Conservation (phyloP, 2,329 filamentous ascomycete species). For the Epichloe sibirici region DNA sequence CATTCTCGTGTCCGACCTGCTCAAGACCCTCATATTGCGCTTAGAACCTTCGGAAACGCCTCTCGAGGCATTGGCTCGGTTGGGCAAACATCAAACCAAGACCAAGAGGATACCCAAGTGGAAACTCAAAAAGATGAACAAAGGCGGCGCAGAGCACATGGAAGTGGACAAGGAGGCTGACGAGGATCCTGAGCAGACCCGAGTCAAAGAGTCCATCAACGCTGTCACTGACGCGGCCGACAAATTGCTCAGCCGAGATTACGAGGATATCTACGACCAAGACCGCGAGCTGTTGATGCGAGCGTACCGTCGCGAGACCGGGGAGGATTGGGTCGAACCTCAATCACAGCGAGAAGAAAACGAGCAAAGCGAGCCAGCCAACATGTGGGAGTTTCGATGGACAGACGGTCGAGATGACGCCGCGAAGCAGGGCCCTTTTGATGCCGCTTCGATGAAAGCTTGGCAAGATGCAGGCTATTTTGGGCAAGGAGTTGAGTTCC, state of each 20-base stretch:
- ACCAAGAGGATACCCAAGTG: constrained; percentile 49
- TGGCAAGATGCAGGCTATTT: constrained; percentile 94
- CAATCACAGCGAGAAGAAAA: constrained; percentile 15
- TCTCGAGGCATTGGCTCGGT: constrained; percentile 72
- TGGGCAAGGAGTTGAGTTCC: constrained; percentile 74
- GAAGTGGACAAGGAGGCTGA: constrained; percentile 47
- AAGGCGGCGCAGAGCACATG: constrained; percentile 44
- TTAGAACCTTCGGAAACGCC: constrained; percentile 76
- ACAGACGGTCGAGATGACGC: constrained; percentile 73
- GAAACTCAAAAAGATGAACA: constrained; percentile 57
- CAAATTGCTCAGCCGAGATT: constrained; percentile 68
- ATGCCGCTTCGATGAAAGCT: constrained; percentile 71
- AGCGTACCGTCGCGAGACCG: constrained; percentile 73
- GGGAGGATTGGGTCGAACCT: constrained; percentile 66
- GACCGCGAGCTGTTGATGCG: constrained; percentile 75
- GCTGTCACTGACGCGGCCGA: constrained; percentile 83
- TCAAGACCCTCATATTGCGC: constrained; percentile 58
- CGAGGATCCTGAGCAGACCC: constrained; percentile 56
- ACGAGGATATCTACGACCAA: constrained; percentile 83
- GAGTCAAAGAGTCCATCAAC: constrained; percentile 63
- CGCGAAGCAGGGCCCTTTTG: constrained; percentile 75
- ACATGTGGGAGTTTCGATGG: constrained; percentile 83
- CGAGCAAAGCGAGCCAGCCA: constrained; percentile 9
- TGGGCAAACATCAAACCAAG: constrained; percentile 57
- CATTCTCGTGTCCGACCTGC: constrained; percentile 58